Evolutionary conservation across 768 basidiomycete genomes (phyloP), one percentile per base, ranked within the genome.

Genomic region (Tylopilus plumbeoviolaceoides): DNA sequence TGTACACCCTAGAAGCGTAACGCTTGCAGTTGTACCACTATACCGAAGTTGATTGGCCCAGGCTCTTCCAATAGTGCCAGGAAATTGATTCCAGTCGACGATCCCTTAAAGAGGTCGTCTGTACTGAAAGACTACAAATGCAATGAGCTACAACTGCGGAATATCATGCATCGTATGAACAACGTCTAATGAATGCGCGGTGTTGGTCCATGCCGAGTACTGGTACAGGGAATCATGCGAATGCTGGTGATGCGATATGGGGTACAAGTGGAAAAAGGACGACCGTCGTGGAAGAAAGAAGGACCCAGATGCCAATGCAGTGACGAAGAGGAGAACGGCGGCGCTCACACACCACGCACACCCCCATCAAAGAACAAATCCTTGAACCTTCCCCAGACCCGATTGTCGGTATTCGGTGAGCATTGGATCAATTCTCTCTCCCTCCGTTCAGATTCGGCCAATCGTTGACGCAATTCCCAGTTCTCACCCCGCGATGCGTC

Each of bases 361-460:
- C 55, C 47, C 12, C 53, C 53, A 44, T 70, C 64, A 55, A 63
- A 64, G 18, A 68, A 52, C 55, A 68, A 48, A 51, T 64, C 66
- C 47, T 61, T 70, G 54, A 68, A 47, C 51, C 51, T 62, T 42
- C 56, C 64, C 66, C 64, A 68, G 25, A 70, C 54, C 27, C 56
- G 59, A 31, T 27, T 59, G 25, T 68, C 68, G 9, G 41, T 35
- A 52, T 30, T 51, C 12, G 56, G 56, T 12, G 44, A 36, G 23
- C 53, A 59, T 18, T 57, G 59, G 30, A 33, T 31, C 43, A 62
- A 17, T 7, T 62, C 66, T 51, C 46, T 57, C 38, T 47, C 48
- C 47, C 49, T 59, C 51, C 36, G 54, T 50, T 70, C 66, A n/a
- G 57, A 61, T 38, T 59, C 59, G 18, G 36, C 44, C 41, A 67